Base-by-base conservation (phyloP, 805 yeast genomes). In the Yamadazyma akitaensis region DNA sequence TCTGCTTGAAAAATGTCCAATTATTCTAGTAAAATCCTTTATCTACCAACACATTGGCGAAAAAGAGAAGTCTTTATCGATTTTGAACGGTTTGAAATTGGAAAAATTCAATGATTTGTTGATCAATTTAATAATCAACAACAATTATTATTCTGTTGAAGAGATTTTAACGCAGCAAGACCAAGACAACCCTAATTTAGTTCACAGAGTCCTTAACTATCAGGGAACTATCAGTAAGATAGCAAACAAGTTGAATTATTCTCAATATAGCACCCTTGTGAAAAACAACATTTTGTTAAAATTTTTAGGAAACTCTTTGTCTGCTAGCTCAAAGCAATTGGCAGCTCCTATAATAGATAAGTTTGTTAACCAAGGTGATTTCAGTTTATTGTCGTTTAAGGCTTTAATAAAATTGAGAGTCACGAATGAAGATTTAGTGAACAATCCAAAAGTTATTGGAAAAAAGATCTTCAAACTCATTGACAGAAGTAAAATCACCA, bases 1-100 rank as follows among this genome's bases (percentile, higher is more conserved):
- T 8, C 87, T 82, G 48, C 65, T 72, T 42, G 88, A 84, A 56
- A 57, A 79, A n/a, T 70, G 77, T 26, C 85, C 92, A 19, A 84
- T 84, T 17, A 61, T 73, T 48, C 60, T 82, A 37, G 85, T 85
- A 52, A 76, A 76, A 26, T 83, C 87, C 2, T 83, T 75, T 54
- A 76, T 79, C 16, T 64, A 77, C 43, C 74, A 72, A 40, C 30
- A 53, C 6, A 49, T 52, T 33, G 76, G 76, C 7, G 56, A 72
- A 13, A 39, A 43, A 2, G 64, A 56, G 1, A 64, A 67, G 16
- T 65, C 82, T 2, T 41, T 56, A 33, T 47, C 55, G 2, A 61
- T 80, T 3, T 43, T 51, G 21, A 55, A 67, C 2, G 52, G 59
- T 2, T 51, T 73, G 10, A 68, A 68, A 14, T 42, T 60, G 32